Percentiles rank a stretch among this genome's conserved stretches.
Conservation (phyloP, 352 stramenopile genomes). For the Phytophthora sansomeana region DNA sequence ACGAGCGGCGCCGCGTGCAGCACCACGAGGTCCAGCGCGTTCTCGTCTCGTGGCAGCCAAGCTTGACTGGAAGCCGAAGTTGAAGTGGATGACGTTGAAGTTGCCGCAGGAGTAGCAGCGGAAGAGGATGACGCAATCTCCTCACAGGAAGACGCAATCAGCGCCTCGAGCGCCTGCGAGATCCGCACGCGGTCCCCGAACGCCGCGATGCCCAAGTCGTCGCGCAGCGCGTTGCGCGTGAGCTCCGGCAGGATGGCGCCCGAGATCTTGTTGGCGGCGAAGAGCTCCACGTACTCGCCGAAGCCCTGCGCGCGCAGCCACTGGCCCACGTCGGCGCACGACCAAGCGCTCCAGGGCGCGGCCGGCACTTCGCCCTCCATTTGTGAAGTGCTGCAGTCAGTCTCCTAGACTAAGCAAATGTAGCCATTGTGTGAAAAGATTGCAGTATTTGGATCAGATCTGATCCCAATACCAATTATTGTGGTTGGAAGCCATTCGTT, state of each 20-base stretch:
- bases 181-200: slow-evolving; percentile 73
- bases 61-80: slow-evolving; percentile 7
- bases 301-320: slow-evolving; percentile 47
- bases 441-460: slow-evolving; percentile 28
- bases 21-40: slow-evolving; percentile 79
- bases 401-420: slow-evolving; percentile 17
- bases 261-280: slow-evolving; percentile 64
- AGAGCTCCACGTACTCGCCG: slow-evolving; percentile 46
- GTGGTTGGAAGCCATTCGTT: slow-evolving; percentile 8
- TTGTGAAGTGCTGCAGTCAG: slow-evolving; percentile 24
- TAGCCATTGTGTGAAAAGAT: slow-evolving; percentile 8
- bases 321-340: slow-evolving; percentile 44
- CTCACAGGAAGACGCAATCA: slow-evolving; percentile 29
- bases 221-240: slow-evolving; percentile 67
- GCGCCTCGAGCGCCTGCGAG: slow-evolving; percentile 59
- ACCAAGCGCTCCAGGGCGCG: slow-evolving; percentile 44
- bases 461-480: slow-evolving; percentile 22
- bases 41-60: slow-evolving; percentile 41
- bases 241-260: slow-evolving; percentile 69
- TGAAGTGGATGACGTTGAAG: slow-evolving; percentile 11
- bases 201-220: slow-evolving; percentile 66
- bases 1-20: slow-evolving; percentile 84
- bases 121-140: slow-evolving; percentile 1
- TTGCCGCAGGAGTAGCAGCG: background rate
- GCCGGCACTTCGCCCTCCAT: slow-evolving; percentile 14